Conservation (phyloP, 176 grass and related monocot species). For the Eleusine indica region DNA sequence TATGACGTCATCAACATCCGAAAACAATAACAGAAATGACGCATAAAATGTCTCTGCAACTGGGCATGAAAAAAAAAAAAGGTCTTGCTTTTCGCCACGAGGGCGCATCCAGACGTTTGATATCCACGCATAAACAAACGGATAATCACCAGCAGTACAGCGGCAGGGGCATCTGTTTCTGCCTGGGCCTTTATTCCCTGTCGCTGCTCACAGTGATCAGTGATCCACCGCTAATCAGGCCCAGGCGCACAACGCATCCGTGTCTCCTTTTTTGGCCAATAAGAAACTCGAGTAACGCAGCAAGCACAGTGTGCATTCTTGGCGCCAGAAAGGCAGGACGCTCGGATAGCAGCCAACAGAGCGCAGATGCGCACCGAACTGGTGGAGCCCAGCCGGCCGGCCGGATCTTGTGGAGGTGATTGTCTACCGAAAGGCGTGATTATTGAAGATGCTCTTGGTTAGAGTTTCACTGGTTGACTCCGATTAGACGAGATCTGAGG, state of each 20-base stretch:
- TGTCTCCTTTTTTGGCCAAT: not conserved
- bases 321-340: not conserved
- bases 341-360: not conserved
- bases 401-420: not conserved
- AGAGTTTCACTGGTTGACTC: not conserved
- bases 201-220: not conserved
- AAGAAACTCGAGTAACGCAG: not conserved
- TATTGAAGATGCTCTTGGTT: not conserved
- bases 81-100: too few species aligned
- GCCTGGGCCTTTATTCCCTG: conserved; percentile 16
- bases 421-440: conserved; percentile 42
- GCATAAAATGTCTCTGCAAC: not conserved
- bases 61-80: not conserved
- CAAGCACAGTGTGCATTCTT: conserved; percentile 3
- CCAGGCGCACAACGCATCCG: not conserved
- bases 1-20: not conserved
- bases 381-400: not conserved
- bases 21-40: conserved; percentile 5
- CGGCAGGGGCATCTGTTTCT: not conserved
- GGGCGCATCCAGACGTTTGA: too few species aligned
- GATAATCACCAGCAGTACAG: not conserved
- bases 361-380: not conserved
- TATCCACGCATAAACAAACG: not conserved
- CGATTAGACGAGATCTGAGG: not conserved
- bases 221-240: not conserved